Conservation (phyloP, 768 basidiomycete species). For the Auriscalpium microsporum region DNA sequence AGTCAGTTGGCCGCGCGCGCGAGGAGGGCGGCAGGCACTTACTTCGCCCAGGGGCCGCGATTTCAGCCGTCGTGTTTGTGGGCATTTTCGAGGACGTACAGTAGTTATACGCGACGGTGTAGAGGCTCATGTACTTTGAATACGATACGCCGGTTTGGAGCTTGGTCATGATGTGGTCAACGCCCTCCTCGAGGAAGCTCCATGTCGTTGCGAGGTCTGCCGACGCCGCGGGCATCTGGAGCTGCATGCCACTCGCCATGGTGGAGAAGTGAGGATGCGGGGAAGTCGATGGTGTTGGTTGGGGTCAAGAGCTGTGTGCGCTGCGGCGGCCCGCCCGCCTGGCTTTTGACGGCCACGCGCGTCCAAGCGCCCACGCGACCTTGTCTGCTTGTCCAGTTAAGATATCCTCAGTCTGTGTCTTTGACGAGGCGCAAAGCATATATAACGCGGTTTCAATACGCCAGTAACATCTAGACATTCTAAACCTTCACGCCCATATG, state of each 20-base stretch:
- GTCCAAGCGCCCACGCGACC: background rate
- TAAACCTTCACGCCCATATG: constrained; percentile 77
- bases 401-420: background rate
- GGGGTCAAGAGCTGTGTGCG: constrained; percentile 1
- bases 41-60: constrained; percentile 45
- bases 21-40: constrained; percentile 23
- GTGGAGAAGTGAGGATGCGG: background rate
- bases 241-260: constrained; percentile 7
- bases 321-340: background rate
- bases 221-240: constrained; percentile 50
- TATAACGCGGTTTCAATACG: background rate
- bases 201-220: constrained; percentile 79
- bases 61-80: constrained; percentile 31
- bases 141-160: constrained; percentile 83
- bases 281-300: background rate
- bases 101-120: constrained; percentile 97
- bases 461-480: background rate
- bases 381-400: no score
- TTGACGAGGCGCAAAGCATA: background rate
- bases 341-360: background rate
- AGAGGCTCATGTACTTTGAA: constrained; percentile 79
- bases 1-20: background rate
- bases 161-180: constrained; percentile 90
- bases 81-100: constrained; percentile 86
- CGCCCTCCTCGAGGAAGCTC: constrained; percentile 79